Conservation (phyloP, 2,329 filamentous ascomycete species). For the Neofusicoccum sp. region DNA sequence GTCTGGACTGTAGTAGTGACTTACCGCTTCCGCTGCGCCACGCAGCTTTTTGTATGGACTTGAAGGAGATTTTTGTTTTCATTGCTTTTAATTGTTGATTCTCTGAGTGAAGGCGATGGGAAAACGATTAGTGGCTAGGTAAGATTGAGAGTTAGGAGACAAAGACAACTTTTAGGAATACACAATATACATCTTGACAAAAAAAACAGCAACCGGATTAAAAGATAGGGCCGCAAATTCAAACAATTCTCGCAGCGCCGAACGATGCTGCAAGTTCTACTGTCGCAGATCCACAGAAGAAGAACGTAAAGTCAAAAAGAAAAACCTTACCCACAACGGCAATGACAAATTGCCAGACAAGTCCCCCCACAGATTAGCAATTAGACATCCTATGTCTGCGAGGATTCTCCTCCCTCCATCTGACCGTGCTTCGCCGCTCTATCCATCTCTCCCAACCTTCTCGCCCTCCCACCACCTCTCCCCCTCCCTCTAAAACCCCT, state of each 20-base stretch:
- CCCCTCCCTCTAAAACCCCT: conserved; percentile 22
- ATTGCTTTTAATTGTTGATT: not conserved
- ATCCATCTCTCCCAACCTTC: conserved; percentile 20
- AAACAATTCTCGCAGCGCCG: no score
- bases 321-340: not conserved
- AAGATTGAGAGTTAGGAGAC: not conserved
- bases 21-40: conserved; percentile 32
- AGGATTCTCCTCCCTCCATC: not conserved
- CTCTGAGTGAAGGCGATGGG: no score
- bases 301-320: not conserved
- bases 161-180: no score
- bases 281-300: no score
- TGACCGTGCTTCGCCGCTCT: conserved; percentile 12
- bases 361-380: not conserved
- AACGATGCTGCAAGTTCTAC: no score
- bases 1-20: not conserved
- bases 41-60: conserved; percentile 23
- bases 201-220: no score
- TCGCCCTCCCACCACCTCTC: conserved; percentile 11
- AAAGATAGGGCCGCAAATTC: no score
- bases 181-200: no score
- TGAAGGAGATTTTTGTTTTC: not conserved
- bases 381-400: not conserved
- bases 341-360: not conserved
- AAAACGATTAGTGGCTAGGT: not conserved